A percentile compares a stretch with the other conserved stretches of the same genome.
Evolutionary conservation across 305 asterid species (phyloP).

Genomic region (Nicotiana rustica): DNA sequence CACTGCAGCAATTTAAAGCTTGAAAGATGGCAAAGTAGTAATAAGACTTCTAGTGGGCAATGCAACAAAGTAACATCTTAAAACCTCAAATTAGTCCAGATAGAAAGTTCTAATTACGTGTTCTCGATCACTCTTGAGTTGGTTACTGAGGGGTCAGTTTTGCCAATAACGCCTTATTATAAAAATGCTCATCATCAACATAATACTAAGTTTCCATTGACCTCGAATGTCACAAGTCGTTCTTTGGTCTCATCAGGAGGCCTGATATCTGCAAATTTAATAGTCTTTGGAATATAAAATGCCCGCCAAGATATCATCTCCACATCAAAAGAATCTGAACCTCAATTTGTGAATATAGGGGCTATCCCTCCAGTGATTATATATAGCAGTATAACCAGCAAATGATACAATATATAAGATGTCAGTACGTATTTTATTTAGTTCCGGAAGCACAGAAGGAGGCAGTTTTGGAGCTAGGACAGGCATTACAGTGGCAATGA

Average conservation of each 20-base stretch:
- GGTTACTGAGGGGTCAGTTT: conserved; percentile 70
- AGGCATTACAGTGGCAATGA: conserved; percentile 84
- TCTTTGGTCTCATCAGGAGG: conserved; percentile 62
- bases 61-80: too few relatives aligned
- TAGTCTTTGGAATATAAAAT: conserved; percentile 58
- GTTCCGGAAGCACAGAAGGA: too few relatives aligned
- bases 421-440: too few relatives aligned
- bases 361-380: conserved; percentile 92
- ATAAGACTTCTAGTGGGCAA: too few relatives aligned
- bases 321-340: conserved; percentile 85
- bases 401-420: too few relatives aligned
- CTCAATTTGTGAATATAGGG: conserved; percentile 85
- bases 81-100: neutral
- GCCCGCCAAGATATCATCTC: conserved; percentile 92
- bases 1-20: too few relatives aligned
- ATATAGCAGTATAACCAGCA: conserved; percentile 56
- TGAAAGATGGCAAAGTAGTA: too few relatives aligned
- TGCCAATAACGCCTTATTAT: conserved; percentile 79
- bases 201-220: conserved; percentile 66
- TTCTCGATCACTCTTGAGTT: conserved; percentile 66
- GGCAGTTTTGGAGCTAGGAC: conserved; percentile 54
- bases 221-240: conserved; percentile 78
- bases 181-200: conserved; percentile 81
- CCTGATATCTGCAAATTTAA: conserved; percentile 77
- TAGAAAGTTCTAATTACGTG: conserved; percentile 45